These are phyloP conservation scores for Cyclostephanos tholiformis DNA, from an alignment of 108 stramenopile genomes.

Conservation along the genomic window DNA sequence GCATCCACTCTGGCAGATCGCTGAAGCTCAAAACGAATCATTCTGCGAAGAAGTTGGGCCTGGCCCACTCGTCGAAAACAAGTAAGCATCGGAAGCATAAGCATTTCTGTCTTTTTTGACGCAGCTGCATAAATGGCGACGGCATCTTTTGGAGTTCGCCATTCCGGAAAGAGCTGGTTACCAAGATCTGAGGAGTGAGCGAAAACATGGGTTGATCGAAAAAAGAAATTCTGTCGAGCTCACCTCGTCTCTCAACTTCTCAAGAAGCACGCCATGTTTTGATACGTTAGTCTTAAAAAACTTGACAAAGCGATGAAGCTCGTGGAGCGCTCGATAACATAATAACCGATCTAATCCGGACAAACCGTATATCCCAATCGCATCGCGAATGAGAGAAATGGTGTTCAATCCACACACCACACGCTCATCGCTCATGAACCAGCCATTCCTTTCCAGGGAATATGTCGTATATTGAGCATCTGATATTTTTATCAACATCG, in stretches of 20 bases:
- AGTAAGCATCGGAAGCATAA: slow-evolving; percentile 58
- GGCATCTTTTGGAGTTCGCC: slow-evolving; percentile 38
- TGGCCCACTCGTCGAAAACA: slow-evolving; percentile 65
- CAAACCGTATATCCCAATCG: slow-evolving; percentile 62
- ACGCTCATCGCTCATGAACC: slow-evolving; percentile 47
- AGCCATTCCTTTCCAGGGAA: slow-evolving; percentile 50
- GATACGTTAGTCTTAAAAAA: slow-evolving; percentile 43
- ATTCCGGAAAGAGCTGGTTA: slow-evolving; percentile 45
- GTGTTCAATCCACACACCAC: slow-evolving; percentile 51
- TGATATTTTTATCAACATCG: slow-evolving; percentile 55
- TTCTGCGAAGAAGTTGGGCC: slow-evolving; percentile 55
- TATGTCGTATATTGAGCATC: slow-evolving; percentile 52
- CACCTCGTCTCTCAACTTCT: slow-evolving; percentile 45
- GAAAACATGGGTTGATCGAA: not conserved
- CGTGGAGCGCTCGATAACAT: slow-evolving; percentile 53
- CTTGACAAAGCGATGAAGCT: slow-evolving; percentile 53
- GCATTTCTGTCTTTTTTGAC: slow-evolving; percentile 56
- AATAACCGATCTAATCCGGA: slow-evolving; percentile 60
- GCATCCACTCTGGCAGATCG: slow-evolving; percentile 52
- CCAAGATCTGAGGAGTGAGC: not conserved
- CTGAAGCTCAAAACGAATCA: slow-evolving; percentile 51
- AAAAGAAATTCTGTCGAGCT: slow-evolving; percentile 1
- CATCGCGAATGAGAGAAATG: slow-evolving; percentile 34
- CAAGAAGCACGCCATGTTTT: slow-evolving; percentile 41
- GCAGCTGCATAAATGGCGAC: slow-evolving; percentile 46